A percentile compares a stretch with the other conserved stretches of the same genome.
Conservation (phyloP, 2,329 filamentous ascomycete species). For the Tolypocladium paradoxum region DNA sequence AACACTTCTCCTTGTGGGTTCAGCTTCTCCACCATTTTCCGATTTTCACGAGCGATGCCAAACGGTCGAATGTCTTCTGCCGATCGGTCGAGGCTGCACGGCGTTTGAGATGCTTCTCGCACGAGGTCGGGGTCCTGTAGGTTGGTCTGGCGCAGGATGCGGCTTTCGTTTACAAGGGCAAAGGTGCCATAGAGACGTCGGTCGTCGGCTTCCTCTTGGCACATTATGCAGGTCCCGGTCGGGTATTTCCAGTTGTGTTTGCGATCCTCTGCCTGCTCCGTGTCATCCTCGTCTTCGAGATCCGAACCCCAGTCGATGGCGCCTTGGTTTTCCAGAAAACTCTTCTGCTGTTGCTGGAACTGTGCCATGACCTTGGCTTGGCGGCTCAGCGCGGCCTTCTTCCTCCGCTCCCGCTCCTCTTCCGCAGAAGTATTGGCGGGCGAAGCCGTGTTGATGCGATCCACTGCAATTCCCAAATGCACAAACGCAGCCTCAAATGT, state of each 20-base stretch:
- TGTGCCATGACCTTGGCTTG: slow-evolving; percentile 95
- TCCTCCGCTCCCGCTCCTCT: slow-evolving; percentile 72
- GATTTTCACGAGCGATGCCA: slow-evolving; percentile 82
- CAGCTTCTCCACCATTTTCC: slow-evolving; percentile 64
- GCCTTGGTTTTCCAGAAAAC: slow-evolving; percentile 83
- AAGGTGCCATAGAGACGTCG: slow-evolving; percentile 86
- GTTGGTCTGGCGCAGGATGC: slow-evolving; percentile 78
- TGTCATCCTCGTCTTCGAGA: slow-evolving; percentile 60
- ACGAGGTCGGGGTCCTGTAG: slow-evolving; percentile 74
- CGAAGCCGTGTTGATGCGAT: slow-evolving; percentile 71
- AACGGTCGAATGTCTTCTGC: slow-evolving; percentile 79
- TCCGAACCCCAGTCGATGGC: slow-evolving; percentile 76
- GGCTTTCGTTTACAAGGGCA: slow-evolving; percentile 76
- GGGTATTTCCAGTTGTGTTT: slow-evolving; percentile 75
- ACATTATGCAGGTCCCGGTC: slow-evolving; percentile 85
- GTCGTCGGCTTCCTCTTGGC: slow-evolving; percentile 92
- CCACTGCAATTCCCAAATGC: slow-evolving; percentile 55
- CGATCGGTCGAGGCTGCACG: slow-evolving; percentile 72
- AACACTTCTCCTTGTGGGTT: slow-evolving; percentile 62
- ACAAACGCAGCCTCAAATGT: slow-evolving; percentile 60
- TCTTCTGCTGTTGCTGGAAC: slow-evolving; percentile 95
- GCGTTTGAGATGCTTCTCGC: slow-evolving; percentile 68
- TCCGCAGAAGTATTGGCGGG: slow-evolving; percentile 60
- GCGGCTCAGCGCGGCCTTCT: slow-evolving; percentile 78
- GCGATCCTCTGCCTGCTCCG: slow-evolving; percentile 48